phyloP scores from a whole-genome alignment of 106 monocot species.

The Phalaenopsis aphrodite region DNA sequence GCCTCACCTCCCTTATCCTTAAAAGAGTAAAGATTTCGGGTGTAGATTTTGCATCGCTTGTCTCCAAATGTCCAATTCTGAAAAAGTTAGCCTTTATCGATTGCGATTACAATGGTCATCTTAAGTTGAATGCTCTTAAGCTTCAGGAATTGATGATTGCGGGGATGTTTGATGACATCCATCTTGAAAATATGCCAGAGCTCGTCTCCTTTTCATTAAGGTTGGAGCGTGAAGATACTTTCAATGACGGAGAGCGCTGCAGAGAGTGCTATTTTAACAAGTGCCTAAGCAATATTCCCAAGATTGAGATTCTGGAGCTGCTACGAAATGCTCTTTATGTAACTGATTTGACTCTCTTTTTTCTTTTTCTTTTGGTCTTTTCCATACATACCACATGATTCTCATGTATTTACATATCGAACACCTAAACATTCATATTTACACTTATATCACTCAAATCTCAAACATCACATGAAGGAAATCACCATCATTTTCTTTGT shows the following conservation, averaged over 20 bases:
- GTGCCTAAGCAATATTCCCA: constrained; percentile 1
- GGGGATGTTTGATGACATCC: constrained; percentile 11
- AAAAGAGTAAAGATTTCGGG: constrained; percentile 9
- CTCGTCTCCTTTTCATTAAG: background rate
- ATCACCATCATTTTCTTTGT: no score
- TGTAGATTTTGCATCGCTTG: background rate
- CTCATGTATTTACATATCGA: no score
- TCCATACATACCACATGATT: no score
- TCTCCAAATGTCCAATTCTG: constrained; percentile 4
- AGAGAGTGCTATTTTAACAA: constrained; percentile 2
- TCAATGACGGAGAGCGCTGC: background rate
- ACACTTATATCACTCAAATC: no score
- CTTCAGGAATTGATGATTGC: constrained; percentile 12
- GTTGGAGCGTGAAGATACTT: constrained; percentile 4
- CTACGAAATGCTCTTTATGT: constrained; percentile 11
- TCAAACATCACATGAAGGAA: no score
- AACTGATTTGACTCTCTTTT: background rate
- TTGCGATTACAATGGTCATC: constrained; percentile 3
- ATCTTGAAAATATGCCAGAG: constrained; percentile 12
- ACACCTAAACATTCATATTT: no score
- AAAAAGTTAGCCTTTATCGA: constrained; percentile 1
- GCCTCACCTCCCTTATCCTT: constrained; percentile 2
- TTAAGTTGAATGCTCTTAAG: constrained; percentile 9
- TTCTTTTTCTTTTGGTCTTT: no score
- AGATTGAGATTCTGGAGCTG: constrained; percentile 10